Evolutionary conservation across 495 filamentous ascomycete genomes (phyloP).

Genomic region (Poronia punctata): DNA sequence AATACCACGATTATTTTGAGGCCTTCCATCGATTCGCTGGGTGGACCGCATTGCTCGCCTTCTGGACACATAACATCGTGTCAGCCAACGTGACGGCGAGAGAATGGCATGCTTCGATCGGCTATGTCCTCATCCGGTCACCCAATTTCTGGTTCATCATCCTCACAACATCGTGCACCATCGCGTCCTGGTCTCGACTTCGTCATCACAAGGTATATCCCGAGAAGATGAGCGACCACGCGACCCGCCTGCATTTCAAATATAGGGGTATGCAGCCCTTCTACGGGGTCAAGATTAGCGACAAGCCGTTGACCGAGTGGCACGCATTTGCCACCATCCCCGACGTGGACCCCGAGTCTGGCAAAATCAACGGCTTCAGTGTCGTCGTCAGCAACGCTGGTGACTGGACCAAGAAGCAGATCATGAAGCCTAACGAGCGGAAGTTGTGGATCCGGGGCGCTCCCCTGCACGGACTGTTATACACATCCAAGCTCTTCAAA

Average conservation of each 20-base stretch:
- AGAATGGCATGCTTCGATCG: slow-evolving; percentile 39
- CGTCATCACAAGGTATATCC: slow-evolving; percentile 52
- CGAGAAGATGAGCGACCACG: slow-evolving; percentile 62
- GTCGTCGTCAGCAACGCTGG: slow-evolving; percentile 71
- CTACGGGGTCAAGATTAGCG: slow-evolving; percentile 49
- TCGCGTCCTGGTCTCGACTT: slow-evolving; percentile 63
- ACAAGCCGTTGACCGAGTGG: slow-evolving; percentile 63
- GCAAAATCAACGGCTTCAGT: slow-evolving; percentile 53
- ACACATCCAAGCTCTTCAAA: slow-evolving; percentile 62
- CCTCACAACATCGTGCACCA: slow-evolving; percentile 49
- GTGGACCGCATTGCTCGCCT: slow-evolving; percentile 54
- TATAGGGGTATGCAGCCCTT: slow-evolving; percentile 44
- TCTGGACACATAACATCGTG: slow-evolving; percentile 57
- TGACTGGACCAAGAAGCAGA: slow-evolving; percentile 70
- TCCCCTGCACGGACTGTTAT: slow-evolving; percentile 62
- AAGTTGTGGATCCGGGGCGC: slow-evolving; percentile 50
- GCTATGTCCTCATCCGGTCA: slow-evolving; percentile 39
- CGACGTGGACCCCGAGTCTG: slow-evolving; percentile 35
- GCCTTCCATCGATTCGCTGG: slow-evolving; percentile 59
- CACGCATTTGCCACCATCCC: slow-evolving; percentile 78
- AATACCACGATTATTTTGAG: slow-evolving; percentile 60
- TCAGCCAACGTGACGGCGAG: slow-evolving; percentile 49
- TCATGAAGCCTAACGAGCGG: slow-evolving; percentile 49
- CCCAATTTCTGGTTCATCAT: slow-evolving; percentile 67
- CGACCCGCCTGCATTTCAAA: slow-evolving; percentile 63